Base-by-base conservation (phyloP, 306 rosid genomes). In the Mimosa bimucronata region DNA sequence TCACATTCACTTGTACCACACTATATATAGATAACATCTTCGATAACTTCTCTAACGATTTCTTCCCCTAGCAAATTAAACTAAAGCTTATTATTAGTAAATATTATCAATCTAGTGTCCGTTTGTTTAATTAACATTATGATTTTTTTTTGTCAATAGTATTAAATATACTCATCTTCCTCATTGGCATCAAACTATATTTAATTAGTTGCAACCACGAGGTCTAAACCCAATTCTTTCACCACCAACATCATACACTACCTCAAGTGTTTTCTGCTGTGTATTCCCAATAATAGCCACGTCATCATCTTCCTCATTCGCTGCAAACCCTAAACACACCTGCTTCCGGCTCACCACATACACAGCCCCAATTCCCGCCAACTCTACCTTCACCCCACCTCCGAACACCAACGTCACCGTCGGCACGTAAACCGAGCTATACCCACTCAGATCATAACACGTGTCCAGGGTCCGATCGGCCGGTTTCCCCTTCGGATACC, bases 241-340 rank as follows among this genome's bases (percentile, higher is more conserved):
- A 40, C 82, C 86, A 11, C 80, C 91, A 61, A 88, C 81, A 75
- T 91, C 97, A 68, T 91, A 91, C 1, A 90, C 88, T 71, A 93
- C 92, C 48, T 57, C 64, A 5, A 23, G 1, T 57, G 64, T 57
- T 57, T 23, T 21, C 28, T 93, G 62, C 5, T 55, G 29, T 7
- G 13, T 9, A 25, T 57, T 57, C 2, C 64, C 64, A 23, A 57
- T 2, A 57, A 57, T 57, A 3, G 30, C 15, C 30, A 57, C 15
- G 6, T 9, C 83, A 1, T 78, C 76, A 0, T 82, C 94, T 48
- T 82, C 88, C 0, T 57, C 2, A 21, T 57, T 57, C 14, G 29
- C 30, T 8, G 30, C 30, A 57, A 23, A 57, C 29, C 15, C 64
- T 19, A 57, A 23, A 57, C 64, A 57, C 64, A 57, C 30, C 30